Evolutionary conservation across 1,284 basidiomycete genomes (phyloP).

Genomic region (Moniliella sp.): DNA sequence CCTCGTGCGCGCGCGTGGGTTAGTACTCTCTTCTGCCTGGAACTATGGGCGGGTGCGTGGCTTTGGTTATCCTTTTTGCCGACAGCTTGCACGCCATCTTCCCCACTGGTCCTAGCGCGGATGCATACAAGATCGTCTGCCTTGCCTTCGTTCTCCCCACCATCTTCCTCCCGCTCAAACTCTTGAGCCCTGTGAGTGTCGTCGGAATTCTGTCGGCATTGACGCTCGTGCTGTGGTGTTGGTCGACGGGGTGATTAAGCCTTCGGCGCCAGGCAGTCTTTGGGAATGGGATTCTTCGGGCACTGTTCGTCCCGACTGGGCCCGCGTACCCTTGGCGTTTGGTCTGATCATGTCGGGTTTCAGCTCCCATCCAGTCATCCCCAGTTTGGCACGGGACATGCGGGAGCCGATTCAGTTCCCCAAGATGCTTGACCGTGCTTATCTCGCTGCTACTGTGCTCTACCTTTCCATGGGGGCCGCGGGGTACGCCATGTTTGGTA

Average conservation of each 20-base stretch:
- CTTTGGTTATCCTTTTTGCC: constrained; percentile 26
- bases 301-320: constrained; percentile 42
- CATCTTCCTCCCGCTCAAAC: constrained; percentile 20
- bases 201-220: constrained; percentile 43
- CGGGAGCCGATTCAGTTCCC: constrained; percentile 57
- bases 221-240: constrained; percentile 53
- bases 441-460: constrained; percentile 55
- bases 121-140: constrained; percentile 17
- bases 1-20: constrained; percentile 16
- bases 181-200: constrained; percentile 22
- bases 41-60: constrained; percentile 26
- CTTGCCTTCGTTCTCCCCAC: constrained; percentile 18
- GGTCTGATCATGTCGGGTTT: constrained; percentile 94
- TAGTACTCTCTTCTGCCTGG: constrained; percentile 25
- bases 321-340: constrained; percentile 44
- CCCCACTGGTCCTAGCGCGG: too few species aligned
- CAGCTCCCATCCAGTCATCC: constrained; percentile 76
- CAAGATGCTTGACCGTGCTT: constrained; percentile 64
- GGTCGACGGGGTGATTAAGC: constrained; percentile 60
- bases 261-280: constrained; percentile 57
- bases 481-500: constrained; percentile 48
- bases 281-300: constrained; percentile 49
- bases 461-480: constrained; percentile 60
- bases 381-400: constrained; percentile 86
- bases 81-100: constrained; percentile 19